Base-by-base conservation (phyloP, 1,139 yeast species). In the Zygosaccharomyces sapae region DNA sequence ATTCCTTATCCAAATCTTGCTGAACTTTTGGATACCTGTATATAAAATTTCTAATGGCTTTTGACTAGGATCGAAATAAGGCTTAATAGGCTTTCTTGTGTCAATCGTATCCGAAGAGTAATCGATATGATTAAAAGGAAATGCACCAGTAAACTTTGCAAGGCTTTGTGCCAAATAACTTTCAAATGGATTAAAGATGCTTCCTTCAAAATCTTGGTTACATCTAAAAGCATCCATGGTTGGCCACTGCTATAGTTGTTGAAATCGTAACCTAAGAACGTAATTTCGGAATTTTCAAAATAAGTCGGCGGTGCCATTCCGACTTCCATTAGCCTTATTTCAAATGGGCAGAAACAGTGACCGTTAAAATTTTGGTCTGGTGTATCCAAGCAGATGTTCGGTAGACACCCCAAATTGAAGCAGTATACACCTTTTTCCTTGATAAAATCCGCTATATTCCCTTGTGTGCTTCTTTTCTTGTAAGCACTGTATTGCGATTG, bases 401-500 rank as follows among this genome's bases (percentile, higher is more conserved):
- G 48, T 13, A 55, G 29, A n/a, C 44, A 41, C 2, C 58, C 59
- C 24, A 56, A 34, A 18, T 46, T 48, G 38, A 55, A 45, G 41
- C 59, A 56, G 39, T 56, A 56, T 4, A 54, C 35, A 8, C 59
- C 59, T 2, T 51, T 47, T 34, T 49, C 48, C 29, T 47, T 54
- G n/a, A 56, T 51, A 49, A 54, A 50, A 30, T 56, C 58, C 8
- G 47, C 47, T 10, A 54, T 43, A 30, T 53, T 43, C 12, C 46
- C 39, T 7, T 41, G 38, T 8, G 43, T 35, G 37, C 49, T 46
- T n/a, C 39, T 41, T 31, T 46, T 42, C 33, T 41, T 38, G 22
- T 46, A 46, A n/a, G 38, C 39, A 18, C 44, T 49, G 30, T 44
- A 46, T 5, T 44, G 49, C 18, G 47, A 46, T 24, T 41, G 40